phyloP scores from a whole-genome alignment of 2,329 filamentous ascomycete species.

The Fusarium algeriense region DNA sequence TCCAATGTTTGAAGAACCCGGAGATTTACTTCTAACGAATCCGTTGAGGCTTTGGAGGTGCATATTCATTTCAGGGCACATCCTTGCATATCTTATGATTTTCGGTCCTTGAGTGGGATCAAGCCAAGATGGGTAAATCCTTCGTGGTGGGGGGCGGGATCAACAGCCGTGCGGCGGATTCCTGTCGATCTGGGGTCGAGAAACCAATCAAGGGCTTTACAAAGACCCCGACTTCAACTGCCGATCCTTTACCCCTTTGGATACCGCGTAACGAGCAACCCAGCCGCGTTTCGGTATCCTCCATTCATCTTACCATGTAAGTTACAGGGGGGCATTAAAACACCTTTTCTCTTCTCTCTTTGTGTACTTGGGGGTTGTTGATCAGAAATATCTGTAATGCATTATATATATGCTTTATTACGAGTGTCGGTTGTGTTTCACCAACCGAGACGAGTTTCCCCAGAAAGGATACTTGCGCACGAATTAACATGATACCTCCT shows the following conservation, averaged over 20 bases:
- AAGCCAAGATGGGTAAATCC: constrained; percentile 1
- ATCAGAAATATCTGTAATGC: not conserved
- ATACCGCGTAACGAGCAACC: not conserved
- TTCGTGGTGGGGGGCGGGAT: constrained; percentile 12
- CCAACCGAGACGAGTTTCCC: not conserved
- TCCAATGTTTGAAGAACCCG: not conserved
- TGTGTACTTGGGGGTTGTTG: not conserved
- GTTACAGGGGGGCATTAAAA: not conserved
- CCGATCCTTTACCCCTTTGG: constrained; percentile 7
- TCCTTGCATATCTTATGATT: not conserved
- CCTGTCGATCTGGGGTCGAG: not conserved
- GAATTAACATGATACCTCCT: not conserved
- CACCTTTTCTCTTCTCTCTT: not conserved
- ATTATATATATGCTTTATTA: not conserved
- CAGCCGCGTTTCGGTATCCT: not conserved
- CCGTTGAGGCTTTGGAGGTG: not conserved
- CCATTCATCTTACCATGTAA: constrained; percentile 4
- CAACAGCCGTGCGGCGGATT: not conserved
- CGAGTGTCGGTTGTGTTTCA: not conserved
- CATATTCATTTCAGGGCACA: not conserved
- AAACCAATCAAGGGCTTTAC: not conserved
- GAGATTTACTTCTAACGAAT: not conserved
- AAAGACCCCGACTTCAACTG: not conserved
- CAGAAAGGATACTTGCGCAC: not conserved
- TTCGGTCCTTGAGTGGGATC: not conserved